Evolutionary conservation across 177 flowering plant genomes (phyloP).

Genomic region (Vitis hybrid): DNA sequence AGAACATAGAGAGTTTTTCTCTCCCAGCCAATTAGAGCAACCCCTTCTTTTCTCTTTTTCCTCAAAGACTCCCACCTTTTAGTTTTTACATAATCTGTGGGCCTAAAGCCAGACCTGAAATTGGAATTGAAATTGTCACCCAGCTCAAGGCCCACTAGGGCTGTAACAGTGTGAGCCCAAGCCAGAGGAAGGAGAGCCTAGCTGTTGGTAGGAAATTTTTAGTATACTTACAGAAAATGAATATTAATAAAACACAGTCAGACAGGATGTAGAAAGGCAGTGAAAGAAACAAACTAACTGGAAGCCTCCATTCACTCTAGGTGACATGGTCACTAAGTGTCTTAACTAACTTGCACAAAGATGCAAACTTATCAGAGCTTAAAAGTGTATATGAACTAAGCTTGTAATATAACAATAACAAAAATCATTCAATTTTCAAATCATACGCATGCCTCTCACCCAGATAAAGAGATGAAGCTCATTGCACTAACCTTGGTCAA

Average conservation of each 20-base stretch:
- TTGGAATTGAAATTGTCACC: no score
- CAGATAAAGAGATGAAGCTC: neutral
- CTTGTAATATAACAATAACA: neutral
- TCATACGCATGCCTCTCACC: neutral
- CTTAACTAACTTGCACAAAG: neutral
- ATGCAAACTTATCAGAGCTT: neutral
- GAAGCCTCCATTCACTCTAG: neutral
- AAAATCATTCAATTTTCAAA: neutral
- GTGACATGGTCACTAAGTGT: neutral
- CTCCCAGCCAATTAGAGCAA: no score
- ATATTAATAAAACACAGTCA: neutral
- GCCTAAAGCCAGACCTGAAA: no score
- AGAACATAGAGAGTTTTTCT: no score
- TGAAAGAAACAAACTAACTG: neutral
- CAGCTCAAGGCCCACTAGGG: no score
- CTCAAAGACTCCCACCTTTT: no score
- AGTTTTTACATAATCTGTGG: no score
- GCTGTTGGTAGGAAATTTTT: no score
- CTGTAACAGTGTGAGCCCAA: no score
- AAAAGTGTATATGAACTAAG: neutral
- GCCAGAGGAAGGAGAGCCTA: no score
- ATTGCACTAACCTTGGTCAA: conserved; percentile 16
- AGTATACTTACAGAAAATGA: no score
- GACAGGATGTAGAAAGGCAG: neutral
- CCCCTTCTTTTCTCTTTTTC: no score